Conservation (phyloP, 2,329 filamentous ascomycete species). For the Emergomyces orientalis region DNA sequence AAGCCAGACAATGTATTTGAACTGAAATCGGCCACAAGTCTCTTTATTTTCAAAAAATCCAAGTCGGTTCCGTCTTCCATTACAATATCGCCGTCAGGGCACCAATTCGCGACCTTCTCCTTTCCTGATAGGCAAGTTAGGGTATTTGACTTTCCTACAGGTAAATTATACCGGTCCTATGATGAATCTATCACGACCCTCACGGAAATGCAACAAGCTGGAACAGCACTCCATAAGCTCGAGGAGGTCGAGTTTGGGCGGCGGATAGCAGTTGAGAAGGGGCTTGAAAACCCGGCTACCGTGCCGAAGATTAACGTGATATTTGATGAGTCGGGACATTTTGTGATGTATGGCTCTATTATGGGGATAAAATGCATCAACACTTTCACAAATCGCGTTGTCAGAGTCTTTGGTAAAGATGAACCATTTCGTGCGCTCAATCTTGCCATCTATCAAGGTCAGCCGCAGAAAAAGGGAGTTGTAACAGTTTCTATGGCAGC, state of each 20-base stretch:
- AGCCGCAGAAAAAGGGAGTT: slow-evolving; percentile 85
- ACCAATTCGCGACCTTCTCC: slow-evolving; percentile 80
- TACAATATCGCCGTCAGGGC: slow-evolving; percentile 74
- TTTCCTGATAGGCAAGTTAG: slow-evolving; percentile 89
- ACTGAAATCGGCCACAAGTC: slow-evolving; percentile 84
- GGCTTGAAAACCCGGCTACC: slow-evolving; percentile 62
- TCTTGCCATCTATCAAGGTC: slow-evolving; percentile 83
- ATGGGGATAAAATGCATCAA: slow-evolving; percentile 92
- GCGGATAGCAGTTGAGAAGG: slow-evolving; percentile 73
- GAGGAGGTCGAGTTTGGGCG: slow-evolving; percentile 90
- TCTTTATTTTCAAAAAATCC: slow-evolving; percentile 95
- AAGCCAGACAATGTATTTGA: slow-evolving; percentile 88
- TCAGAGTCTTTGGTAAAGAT: slow-evolving; percentile 82
- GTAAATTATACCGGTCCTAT: slow-evolving; percentile 82
- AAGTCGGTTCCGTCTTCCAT: slow-evolving; percentile 77
- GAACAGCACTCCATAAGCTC: slow-evolving; percentile 67
- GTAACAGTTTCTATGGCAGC: slow-evolving; percentile 97
- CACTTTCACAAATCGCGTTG: slow-evolving; percentile 83
- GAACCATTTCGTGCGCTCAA: slow-evolving; percentile 79
- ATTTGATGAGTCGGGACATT: slow-evolving; percentile 94
- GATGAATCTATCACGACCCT: slow-evolving; percentile 87
- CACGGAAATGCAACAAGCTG: slow-evolving; percentile 93
- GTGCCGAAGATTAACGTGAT: slow-evolving; percentile 71
- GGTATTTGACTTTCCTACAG: slow-evolving; percentile 83
- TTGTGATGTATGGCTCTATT: slow-evolving; percentile 88